These are phyloP conservation scores for Nyctanthes arbortristis DNA, from an alignment of 257 asterid species.

Conservation along the genomic window DNA sequence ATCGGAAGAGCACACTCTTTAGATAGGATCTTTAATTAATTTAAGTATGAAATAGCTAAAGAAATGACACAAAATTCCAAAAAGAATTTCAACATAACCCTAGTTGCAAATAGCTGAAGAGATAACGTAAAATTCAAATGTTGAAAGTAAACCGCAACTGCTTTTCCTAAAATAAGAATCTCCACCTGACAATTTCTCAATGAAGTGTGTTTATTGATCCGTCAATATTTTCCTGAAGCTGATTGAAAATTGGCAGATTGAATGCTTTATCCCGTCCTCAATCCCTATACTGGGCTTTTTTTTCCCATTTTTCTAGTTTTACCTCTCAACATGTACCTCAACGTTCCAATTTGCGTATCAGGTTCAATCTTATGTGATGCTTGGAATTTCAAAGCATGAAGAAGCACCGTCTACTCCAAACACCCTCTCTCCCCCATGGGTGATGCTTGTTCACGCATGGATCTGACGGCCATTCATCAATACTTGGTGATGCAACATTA, in stretches of 20 bases:
- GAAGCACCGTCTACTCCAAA: conserved; percentile 82
- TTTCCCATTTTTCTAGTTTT: background rate
- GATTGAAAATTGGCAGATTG: background rate
- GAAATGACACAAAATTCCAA: too few relatives aligned
- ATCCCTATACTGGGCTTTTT: background rate
- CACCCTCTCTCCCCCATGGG: conserved; percentile 96
- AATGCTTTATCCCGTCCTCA: background rate
- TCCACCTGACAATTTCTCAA: too few relatives aligned
- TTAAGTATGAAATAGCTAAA: too few relatives aligned
- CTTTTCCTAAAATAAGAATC: too few relatives aligned
- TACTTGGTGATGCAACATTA: conserved; percentile 85
- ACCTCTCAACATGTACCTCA: conserved; percentile 1
- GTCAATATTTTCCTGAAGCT: background rate
- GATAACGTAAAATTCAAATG: too few relatives aligned
- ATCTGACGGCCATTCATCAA: conserved; percentile 96
- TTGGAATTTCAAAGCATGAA: conserved; percentile 82
- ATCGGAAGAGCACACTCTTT: too few relatives aligned
- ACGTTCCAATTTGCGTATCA: conserved; percentile 27
- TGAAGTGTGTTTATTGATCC: too few relatives aligned
- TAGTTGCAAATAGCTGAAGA: too few relatives aligned
- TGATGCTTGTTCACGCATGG: conserved; percentile 97
- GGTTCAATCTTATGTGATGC: conserved; percentile 91
- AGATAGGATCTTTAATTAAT: too few relatives aligned
- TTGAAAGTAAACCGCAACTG: too few relatives aligned
- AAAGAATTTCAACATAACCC: too few relatives aligned